Evolutionary conservation across 106 monocot genomes (phyloP), one percentile per base, ranked within the genome.

Genomic region (Gastrodia elata): DNA sequence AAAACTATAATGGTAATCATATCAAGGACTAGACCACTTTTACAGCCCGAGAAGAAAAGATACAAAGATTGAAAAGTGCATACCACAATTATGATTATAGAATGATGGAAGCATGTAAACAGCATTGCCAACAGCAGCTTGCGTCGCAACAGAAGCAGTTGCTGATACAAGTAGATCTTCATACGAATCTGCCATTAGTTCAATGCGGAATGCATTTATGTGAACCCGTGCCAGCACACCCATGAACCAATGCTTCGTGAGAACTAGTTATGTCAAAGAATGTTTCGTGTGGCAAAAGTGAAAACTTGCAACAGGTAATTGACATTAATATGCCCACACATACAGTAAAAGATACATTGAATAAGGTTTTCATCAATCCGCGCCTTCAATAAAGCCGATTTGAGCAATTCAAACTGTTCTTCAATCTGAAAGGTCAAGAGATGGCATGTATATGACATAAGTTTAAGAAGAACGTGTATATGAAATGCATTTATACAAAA

Each of bases 1-100:
- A n/a, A n/a, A n/a, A 59, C 24, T 25, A 26, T 4, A 41, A 16
- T n/a, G 7, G 32, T 22, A 58, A 5, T 36, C 14, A 26, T 22
- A 11, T 30, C n/a, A 48, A 46, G 32, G 15, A 46, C 2, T 43
- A 18, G 1, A 24, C 28, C 2, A 14, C 11, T 6, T 40, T 24
- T 28, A 46, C 1, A 25, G 16, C 49, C 36, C 11, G 33, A 18
- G 67, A 68, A n/a, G 27, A 32, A 42, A 73, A 61, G 25, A 16
- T 14, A 30, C 10, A 40, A 68, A 68, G 65, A 28, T 6, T 67
- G 33, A 65, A 52, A 57, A 58, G 27, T 14, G 28, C 57, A 6
- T 90, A 96, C 96, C 96, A 71, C 96, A 96, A 39, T 96, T 92
- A 83, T 96, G 96, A 75, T 96, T 96, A 69, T 96, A 92, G 64